Base-by-base conservation (phyloP, 2,329 filamentous ascomycete genomes). In the Fusarium sp. region DNA sequence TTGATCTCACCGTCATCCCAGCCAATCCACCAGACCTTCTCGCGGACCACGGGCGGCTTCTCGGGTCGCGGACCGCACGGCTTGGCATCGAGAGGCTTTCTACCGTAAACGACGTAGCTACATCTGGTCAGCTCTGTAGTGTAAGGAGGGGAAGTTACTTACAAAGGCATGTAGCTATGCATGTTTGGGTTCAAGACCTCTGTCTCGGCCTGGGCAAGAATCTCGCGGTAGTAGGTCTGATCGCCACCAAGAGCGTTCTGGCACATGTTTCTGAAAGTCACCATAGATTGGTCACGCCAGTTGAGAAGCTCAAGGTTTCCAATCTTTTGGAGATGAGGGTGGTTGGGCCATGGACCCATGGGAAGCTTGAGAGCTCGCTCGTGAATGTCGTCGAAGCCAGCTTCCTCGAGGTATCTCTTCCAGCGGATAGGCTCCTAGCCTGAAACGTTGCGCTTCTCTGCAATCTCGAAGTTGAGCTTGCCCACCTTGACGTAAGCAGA, bases 361-460 rank as follows among this genome's bases (percentile, higher is more conserved):
- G 82, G 81, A 2, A 82, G 76, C 67, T 81, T 82, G 52, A 78
- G 77, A 1, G 76, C 60, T 0, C 57, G 69, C 67, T 82, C 78
- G 0, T 76, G 68, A 1, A 83, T 69, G 20, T 83, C 76, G 16
- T 79, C 76, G 57, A 82, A 84, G 14, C 81, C 82, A 2, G 73
- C 77, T 0, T 79, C 74, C 54, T 78, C 61, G n/a, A 84, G 76
- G 24, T 71, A 65, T 3, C 59, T 41, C 57, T 73, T 80, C 71
- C 78, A 77, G 9, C 68, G 64, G 14, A 73, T 66, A 18, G 75
- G 74, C 24, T 80, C 73, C 56, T 62, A 69, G 16, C 74, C 76
- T 6, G 75, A 74, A 16, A 73, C 65, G n/a, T 67, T 68, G 24
- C 79, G 68, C 16, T 68, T 59, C 20, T 70, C 68, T 11, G 76